Evolutionary conservation across 1,284 basidiomycete genomes (phyloP).

Genomic region (Leccinum pachyderme): DNA sequence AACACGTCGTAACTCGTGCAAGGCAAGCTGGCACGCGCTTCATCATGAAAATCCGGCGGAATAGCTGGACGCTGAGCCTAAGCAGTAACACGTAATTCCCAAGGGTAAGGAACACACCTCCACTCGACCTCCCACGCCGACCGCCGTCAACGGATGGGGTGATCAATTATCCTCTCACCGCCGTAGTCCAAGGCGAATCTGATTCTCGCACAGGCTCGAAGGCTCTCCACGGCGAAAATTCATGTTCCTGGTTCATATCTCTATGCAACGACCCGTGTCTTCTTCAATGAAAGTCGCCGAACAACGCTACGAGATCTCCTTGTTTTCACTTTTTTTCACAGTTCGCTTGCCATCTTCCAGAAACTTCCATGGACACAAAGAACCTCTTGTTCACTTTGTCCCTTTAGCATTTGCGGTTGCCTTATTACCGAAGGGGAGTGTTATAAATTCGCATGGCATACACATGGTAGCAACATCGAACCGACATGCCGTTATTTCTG

Average conservation of each 20-base stretch:
- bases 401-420: not conserved
- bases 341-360: not conserved
- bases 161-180: slow-evolving; percentile 9
- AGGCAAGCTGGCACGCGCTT: slow-evolving; percentile 1
- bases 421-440: not conserved
- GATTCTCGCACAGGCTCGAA: slow-evolving; percentile 4
- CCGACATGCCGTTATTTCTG: not conserved
- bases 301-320: not conserved
- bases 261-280: not conserved
- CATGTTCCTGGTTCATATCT: slow-evolving; percentile 13
- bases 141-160: not conserved
- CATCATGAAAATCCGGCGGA: slow-evolving; percentile 32
- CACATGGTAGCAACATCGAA: not conserved
- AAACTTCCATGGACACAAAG: slow-evolving; percentile 1
- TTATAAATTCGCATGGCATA: not conserved
- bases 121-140: slow-evolving; percentile 16
- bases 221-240: slow-evolving; percentile 3
- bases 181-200: slow-evolving; percentile 12
- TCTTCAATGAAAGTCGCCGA: not conserved
- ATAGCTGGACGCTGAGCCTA: slow-evolving; percentile 1
- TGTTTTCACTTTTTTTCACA: not conserved
- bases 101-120: slow-evolving; percentile 7
- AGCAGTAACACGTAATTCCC: slow-evolving; percentile 14
- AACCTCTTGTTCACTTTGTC: not conserved
- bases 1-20: slow-evolving; percentile 8